These are phyloP conservation scores for Eucommia ulmoides DNA, from an alignment of 257 asterid species.

Conservation along the genomic window DNA sequence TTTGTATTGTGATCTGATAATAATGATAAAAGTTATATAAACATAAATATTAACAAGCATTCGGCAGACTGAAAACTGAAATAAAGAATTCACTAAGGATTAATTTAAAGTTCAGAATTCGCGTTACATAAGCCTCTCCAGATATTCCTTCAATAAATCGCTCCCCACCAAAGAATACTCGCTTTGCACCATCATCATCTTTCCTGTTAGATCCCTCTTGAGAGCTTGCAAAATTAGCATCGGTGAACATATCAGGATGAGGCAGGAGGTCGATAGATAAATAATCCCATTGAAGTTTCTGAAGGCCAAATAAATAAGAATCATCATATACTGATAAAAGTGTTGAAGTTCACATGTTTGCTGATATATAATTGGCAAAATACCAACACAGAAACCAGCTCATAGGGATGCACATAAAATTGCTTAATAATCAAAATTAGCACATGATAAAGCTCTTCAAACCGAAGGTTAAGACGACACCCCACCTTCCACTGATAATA, in stretches of 20 bases:
- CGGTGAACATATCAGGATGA: conserved; percentile 94
- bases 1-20: conserved; percentile 85
- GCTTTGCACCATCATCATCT: conserved; percentile 97
- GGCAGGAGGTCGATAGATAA: conserved; percentile 93
- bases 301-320: conserved; percentile 19
- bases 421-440: background rate
- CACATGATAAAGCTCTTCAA: background rate
- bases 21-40: too few species aligned
- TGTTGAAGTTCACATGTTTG: background rate
- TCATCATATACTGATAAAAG: background rate
- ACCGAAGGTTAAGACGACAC: background rate
- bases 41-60: too few species aligned
- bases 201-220: conserved; percentile 50
- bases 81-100: too few species aligned
- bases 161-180: conserved; percentile 97
- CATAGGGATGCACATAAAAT: background rate
- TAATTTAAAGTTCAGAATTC: too few species aligned
- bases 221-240: conserved; percentile 43
- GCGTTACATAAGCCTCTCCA: conserved; percentile 89
- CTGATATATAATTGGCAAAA: background rate
- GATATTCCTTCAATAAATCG: conserved; percentile 91
- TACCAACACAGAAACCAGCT: background rate
- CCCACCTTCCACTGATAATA: too few species aligned
- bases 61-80: too few species aligned
- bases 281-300: conserved; percentile 97